These are phyloP conservation scores for Lipomyces mesembrius DNA, from an alignment of 805 yeast species.

Conservation along the genomic window DNA sequence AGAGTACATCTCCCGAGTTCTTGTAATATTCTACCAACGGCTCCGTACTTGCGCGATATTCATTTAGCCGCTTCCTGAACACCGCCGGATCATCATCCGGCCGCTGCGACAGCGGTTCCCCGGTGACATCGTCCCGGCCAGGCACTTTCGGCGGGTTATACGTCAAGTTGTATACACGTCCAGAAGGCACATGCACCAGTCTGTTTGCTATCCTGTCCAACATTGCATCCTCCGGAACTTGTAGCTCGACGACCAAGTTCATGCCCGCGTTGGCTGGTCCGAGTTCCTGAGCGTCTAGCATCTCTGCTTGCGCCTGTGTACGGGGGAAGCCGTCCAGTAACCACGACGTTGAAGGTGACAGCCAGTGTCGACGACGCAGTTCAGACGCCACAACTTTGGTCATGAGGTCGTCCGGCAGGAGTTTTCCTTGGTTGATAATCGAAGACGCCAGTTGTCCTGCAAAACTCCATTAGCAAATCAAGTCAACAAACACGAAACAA, in stretches of 20 bases:
- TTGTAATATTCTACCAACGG: constrained; percentile 71
- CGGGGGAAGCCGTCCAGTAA: constrained; percentile 93
- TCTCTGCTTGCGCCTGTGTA: constrained; percentile 70
- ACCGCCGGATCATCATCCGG: constrained; percentile 75
- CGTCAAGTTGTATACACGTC: constrained; percentile 81
- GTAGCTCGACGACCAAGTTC: constrained; percentile 81
- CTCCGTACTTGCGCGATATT: constrained; percentile 60
- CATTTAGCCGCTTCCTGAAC: constrained; percentile 66
- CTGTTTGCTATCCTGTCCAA: constrained; percentile 80
- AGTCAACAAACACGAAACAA: neutral
- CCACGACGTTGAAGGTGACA: constrained; percentile 57
- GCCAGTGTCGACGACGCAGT: constrained; percentile 52
- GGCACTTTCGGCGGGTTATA: constrained; percentile 88
- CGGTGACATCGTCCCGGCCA: constrained; percentile 85
- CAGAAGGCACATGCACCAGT: constrained; percentile 83
- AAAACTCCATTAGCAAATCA: neutral
- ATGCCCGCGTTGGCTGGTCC: constrained; percentile 50
- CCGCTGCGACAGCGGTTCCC: constrained; percentile 80
- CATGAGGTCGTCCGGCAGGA: constrained; percentile 77
- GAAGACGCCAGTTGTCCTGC: constrained; percentile 53
- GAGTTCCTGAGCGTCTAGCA: constrained; percentile 55
- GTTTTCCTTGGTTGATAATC: constrained; percentile 63
- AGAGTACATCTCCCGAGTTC: constrained; percentile 51
- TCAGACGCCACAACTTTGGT: constrained; percentile 60
- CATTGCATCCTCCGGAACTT: constrained; percentile 85